These are phyloP conservation scores for Musa balbisiana DNA, from an alignment of 202 grass and related monocot species.

Conservation along the genomic window DNA sequence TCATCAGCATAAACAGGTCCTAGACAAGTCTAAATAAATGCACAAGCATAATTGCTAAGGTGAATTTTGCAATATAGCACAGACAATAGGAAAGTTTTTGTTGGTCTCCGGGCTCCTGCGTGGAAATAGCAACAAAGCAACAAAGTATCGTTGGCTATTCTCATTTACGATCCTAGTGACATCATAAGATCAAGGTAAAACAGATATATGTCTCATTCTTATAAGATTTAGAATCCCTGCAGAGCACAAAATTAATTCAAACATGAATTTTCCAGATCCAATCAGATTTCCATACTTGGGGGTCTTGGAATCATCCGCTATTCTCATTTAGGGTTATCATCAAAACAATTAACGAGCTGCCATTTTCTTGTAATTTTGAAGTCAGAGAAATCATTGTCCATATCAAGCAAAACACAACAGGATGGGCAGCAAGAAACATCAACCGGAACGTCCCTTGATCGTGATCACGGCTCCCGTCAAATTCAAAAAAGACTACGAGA, in stretches of 20 bases:
- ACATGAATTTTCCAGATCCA: not conserved
- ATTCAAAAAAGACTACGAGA: not conserved
- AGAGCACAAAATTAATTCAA: not conserved
- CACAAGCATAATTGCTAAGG: not conserved
- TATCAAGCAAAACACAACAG: not conserved
- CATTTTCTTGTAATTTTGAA: too few species aligned
- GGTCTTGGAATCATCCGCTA: too few species aligned
- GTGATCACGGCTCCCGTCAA: not conserved
- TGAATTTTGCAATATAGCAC: not conserved
- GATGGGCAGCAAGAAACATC: not conserved
- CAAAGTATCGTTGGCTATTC: not conserved
- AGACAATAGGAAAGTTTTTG: not conserved
- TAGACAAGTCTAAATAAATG: too few species aligned
- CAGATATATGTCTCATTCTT: not conserved
- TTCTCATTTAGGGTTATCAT: not conserved
- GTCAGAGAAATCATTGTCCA: not conserved
- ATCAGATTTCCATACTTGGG: not conserved
- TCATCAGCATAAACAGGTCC: too few species aligned
- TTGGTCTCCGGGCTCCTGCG: not conserved
- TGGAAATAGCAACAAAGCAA: not conserved
- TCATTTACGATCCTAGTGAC: not conserved
- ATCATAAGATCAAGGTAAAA: not conserved
- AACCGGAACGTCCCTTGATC: too few species aligned
- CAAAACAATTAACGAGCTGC: not conserved
- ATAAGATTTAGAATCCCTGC: not conserved